Conservation (phyloP, 768 basidiomycete species). For the Grammothele lineata region DNA sequence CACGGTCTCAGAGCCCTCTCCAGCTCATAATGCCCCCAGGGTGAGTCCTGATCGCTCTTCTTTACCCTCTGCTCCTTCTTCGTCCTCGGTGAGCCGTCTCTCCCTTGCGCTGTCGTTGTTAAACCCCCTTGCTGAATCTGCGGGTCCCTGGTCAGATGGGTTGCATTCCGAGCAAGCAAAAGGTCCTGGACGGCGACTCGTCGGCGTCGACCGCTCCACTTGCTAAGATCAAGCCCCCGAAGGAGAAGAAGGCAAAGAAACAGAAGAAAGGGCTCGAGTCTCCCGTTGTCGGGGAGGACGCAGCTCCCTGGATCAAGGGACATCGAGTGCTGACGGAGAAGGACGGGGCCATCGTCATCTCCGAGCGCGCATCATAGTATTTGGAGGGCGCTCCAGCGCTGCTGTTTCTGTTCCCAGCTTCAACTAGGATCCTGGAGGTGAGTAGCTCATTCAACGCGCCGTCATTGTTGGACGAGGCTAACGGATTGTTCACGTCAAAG, state of each 20-base stretch:
- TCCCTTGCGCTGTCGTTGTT: background rate
- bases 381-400: too few relatives aligned
- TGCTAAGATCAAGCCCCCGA: background rate
- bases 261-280: constrained; percentile 14
- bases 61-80: background rate
- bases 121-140: too few relatives aligned
- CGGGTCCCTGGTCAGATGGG: constrained; percentile 32
- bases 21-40: too few relatives aligned
- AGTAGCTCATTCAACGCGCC: too few relatives aligned
- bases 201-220: background rate
- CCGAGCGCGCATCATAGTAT: constrained; percentile 1
- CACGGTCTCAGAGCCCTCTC: too few relatives aligned
- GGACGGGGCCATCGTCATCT: constrained; percentile 22
- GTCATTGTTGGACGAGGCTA: too few relatives aligned
- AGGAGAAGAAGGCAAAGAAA: constrained; percentile 8
- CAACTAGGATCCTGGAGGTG: too few relatives aligned
- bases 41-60: background rate
- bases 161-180: constrained; percentile 39
- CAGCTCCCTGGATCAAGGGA: constrained; percentile 27
- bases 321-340: constrained; percentile 25
- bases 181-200: constrained; percentile 13
- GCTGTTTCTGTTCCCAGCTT: too few relatives aligned
- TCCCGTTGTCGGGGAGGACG: constrained; percentile 20
- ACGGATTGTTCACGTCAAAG: too few relatives aligned
- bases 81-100: constrained; percentile 1